Conservation (phyloP, 108 stramenopile species). For the Bacterosira constricta region DNA sequence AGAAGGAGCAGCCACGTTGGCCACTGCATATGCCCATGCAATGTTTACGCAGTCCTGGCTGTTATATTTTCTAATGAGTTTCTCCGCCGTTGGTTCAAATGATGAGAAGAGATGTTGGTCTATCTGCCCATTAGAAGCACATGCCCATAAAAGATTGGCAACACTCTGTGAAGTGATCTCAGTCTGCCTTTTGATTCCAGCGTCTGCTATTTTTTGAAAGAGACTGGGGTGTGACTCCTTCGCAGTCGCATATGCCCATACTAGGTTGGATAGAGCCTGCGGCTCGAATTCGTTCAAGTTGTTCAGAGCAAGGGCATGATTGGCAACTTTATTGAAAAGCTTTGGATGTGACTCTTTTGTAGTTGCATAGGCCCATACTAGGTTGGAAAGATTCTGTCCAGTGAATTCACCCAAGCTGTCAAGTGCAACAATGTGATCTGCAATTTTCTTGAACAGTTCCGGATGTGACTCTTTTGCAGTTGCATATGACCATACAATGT, state of each 20-base stretch:
- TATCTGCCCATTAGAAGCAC: no score
- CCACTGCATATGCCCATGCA: not conserved
- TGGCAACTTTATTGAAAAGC: not conserved
- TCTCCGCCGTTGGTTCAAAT: not conserved
- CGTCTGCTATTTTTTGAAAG: not conserved
- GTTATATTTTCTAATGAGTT: not conserved
- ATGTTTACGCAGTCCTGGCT: conserved; percentile 11
- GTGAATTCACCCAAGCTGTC: not conserved
- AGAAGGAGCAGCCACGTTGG: not conserved
- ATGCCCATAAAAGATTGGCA: no score
- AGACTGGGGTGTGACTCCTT: not conserved
- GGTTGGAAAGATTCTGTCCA: not conserved
- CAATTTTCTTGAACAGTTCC: not conserved
- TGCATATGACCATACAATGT: not conserved
- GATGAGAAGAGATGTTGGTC: not conserved
- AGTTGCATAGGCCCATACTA: conserved; percentile 1
- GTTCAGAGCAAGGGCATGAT: not conserved
- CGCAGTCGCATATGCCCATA: not conserved
- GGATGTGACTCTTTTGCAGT: not conserved
- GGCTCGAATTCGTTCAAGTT: not conserved
- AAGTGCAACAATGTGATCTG: not conserved
- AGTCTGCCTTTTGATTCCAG: not conserved
- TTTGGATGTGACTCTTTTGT: not conserved
- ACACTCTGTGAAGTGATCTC: not conserved
- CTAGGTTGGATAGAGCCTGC: not conserved